These are phyloP conservation scores for Cordyceps tenuipes DNA, from an alignment of 2,329 filamentous ascomycete species.

Conservation along the genomic window DNA sequence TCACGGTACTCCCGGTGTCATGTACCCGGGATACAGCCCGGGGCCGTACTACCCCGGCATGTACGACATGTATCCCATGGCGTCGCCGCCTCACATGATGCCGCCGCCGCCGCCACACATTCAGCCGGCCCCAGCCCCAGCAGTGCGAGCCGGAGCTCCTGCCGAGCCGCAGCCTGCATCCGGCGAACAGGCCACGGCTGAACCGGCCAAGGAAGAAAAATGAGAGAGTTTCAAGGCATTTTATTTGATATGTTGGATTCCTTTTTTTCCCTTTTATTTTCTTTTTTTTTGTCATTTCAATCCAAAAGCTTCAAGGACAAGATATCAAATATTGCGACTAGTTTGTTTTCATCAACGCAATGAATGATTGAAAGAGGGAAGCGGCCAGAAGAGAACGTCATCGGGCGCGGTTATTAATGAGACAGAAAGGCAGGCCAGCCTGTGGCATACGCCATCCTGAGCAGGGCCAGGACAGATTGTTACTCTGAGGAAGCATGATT, in stretches of 20 bases:
- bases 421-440: not conserved
- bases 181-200: not conserved
- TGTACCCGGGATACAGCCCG: conserved; percentile 19
- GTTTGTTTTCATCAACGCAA: not conserved
- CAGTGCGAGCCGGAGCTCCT: not conserved
- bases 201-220: conserved; percentile 59
- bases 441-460: not conserved
- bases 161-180: not conserved
- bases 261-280: not conserved
- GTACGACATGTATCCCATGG: conserved; percentile 14
- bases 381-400: not conserved
- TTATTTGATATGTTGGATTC: conserved; percentile 46
- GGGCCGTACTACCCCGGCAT: conserved; percentile 16
- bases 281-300: not conserved
- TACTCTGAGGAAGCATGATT: not conserved
- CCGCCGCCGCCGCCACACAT: conserved; percentile 11
- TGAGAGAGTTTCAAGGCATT: conserved; percentile 75
- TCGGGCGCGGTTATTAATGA: conserved; percentile 1
- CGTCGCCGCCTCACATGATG: conserved; percentile 18
- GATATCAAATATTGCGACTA: not conserved
- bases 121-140: not conserved
- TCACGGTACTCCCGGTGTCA: conserved; percentile 14
- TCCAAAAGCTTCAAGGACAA: not conserved
- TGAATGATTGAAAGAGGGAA: no score
- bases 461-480: not conserved